Percentiles rank a stretch among this genome's conserved stretches.
phyloP scores from a whole-genome alignment of 2,329 filamentous ascomycete species.

The Fusarium secorum region DNA sequence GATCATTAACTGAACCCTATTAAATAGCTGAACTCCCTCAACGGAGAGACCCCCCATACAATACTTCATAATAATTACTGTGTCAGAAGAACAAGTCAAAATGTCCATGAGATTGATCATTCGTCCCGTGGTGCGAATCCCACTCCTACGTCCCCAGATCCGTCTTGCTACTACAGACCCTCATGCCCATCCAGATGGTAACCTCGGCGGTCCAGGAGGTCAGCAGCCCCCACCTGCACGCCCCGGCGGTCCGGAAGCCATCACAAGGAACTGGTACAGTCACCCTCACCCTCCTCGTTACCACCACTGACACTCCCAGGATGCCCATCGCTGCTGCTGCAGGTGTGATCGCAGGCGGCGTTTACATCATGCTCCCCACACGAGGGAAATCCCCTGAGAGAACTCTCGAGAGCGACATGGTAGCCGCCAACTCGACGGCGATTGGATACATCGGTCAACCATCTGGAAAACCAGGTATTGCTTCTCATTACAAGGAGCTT shows the following conservation, averaged over 20 bases:
- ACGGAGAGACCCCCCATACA: no score
- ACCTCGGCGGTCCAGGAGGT: conserved; percentile 47
- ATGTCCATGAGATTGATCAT: conserved; percentile 27
- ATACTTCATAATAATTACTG: neutral
- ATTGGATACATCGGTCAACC: conserved; percentile 18
- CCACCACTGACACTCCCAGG: conserved; percentile 20
- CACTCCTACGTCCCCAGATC: conserved; percentile 36
- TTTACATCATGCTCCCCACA: conserved; percentile 41
- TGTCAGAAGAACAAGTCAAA: neutral
- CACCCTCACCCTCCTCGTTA: fast-evolving
- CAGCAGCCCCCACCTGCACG: conserved; percentile 42
- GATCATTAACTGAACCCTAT: conserved; percentile 12
- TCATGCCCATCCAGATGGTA: conserved; percentile 2
- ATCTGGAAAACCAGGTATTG: conserved; percentile 7
- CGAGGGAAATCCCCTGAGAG: conserved; percentile 16
- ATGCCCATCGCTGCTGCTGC: conserved; percentile 42
- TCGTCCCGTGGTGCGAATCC: conserved; percentile 31
- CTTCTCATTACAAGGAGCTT: conserved; percentile 28
- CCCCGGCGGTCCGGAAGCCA: conserved; percentile 42
- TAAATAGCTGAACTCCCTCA: neutral
- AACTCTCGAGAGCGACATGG: conserved; percentile 19
- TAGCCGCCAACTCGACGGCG: conserved; percentile 17
- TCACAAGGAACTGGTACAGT: conserved; percentile 46
- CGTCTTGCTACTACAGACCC: conserved; percentile 6
- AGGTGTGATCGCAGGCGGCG: conserved; percentile 37